Percentiles rank a stretch among this genome's conserved stretches.
phyloP scores from a whole-genome alignment of 306 rosid species.

The Lathyrus tuberosus region DNA sequence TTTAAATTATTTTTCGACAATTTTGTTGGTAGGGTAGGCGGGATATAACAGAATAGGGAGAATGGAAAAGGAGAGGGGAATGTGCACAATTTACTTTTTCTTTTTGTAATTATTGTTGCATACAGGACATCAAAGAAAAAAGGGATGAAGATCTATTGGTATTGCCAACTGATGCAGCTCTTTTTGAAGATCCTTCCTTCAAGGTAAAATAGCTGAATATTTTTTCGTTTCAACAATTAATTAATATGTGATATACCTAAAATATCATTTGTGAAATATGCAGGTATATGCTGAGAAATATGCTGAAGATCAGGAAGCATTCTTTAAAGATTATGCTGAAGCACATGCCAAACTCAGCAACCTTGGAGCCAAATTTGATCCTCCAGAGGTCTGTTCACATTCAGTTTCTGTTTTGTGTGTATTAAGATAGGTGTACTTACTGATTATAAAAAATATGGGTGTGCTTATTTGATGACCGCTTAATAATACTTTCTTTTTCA shows the following conservation, averaged over 20 bases:
- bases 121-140: constrained; percentile 84
- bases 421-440: constrained; percentile 11
- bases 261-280: constrained; percentile 29
- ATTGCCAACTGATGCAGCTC: constrained; percentile 93
- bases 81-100: constrained; percentile 23
- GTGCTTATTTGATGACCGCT: not conserved
- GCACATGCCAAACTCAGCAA: constrained; percentile 98
- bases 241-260: constrained; percentile 2
- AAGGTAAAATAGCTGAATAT: constrained; percentile 56
- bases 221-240: constrained; percentile 10
- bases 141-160: constrained; percentile 87
- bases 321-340: constrained; percentile 97
- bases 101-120: constrained; percentile 43
- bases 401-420: constrained; percentile 24
- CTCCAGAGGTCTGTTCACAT: constrained; percentile 77
- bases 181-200: constrained; percentile 92
- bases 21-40: constrained; percentile 13
- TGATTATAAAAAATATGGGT: not conserved
- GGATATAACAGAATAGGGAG: constrained; percentile 13
- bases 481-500: not conserved
- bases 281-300: constrained; percentile 92
- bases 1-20: not conserved
- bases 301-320: constrained; percentile 84
- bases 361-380: constrained; percentile 92
- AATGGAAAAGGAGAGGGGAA: not conserved